A percentile compares a stretch with the other conserved stretches of the same genome.
These are phyloP conservation scores for Apiospora malaysiana DNA, from an alignment of 2,329 filamentous ascomycete species.

Conservation along the genomic window DNA sequence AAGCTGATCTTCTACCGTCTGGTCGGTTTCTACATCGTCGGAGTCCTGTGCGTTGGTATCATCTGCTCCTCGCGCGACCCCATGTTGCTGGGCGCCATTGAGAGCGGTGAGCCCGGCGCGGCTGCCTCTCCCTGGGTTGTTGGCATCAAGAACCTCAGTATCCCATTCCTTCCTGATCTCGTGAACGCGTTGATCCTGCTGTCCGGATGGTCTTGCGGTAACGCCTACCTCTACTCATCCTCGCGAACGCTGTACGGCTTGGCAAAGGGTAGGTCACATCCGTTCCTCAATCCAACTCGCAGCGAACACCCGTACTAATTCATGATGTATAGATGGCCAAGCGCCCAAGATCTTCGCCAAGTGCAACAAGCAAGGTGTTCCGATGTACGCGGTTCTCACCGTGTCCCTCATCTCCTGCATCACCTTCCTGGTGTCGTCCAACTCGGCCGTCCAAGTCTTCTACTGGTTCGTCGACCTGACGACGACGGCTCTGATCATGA, in stretches of 20 bases:
- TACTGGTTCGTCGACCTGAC: slow-evolving; percentile 49
- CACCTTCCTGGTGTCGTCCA: slow-evolving; percentile 46
- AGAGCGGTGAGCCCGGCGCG: slow-evolving; percentile 51
- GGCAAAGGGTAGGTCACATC: slow-evolving; percentile 27
- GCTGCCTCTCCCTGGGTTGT: slow-evolving; percentile 61
- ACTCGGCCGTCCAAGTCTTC: slow-evolving; percentile 44
- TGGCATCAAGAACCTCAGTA: slow-evolving; percentile 60
- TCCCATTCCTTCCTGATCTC: slow-evolving; percentile 59
- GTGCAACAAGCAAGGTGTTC: slow-evolving; percentile 52
- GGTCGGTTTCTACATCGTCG: slow-evolving; percentile 46
- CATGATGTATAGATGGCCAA: slow-evolving; percentile 32
- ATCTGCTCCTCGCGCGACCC: slow-evolving; percentile 58
- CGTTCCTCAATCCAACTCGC: too few relatives aligned
- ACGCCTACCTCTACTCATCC: slow-evolving; percentile 32
- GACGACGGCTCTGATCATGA: slow-evolving; percentile 49
- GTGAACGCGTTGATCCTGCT: slow-evolving; percentile 55
- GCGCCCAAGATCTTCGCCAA: slow-evolving; percentile 46
- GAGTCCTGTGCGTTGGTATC: slow-evolving; percentile 18
- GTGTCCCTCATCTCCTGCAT: slow-evolving; percentile 43
- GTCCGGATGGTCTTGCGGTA: slow-evolving; percentile 33
- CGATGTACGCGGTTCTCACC: slow-evolving; percentile 42
- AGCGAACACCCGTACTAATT: too few relatives aligned
- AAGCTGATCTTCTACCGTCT: slow-evolving; percentile 69
- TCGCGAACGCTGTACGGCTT: slow-evolving; percentile 34
- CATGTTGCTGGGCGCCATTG: slow-evolving; percentile 59